Base-by-base conservation (phyloP, 192 early-diverging fungal species). In the Backusella luteola region DNA sequence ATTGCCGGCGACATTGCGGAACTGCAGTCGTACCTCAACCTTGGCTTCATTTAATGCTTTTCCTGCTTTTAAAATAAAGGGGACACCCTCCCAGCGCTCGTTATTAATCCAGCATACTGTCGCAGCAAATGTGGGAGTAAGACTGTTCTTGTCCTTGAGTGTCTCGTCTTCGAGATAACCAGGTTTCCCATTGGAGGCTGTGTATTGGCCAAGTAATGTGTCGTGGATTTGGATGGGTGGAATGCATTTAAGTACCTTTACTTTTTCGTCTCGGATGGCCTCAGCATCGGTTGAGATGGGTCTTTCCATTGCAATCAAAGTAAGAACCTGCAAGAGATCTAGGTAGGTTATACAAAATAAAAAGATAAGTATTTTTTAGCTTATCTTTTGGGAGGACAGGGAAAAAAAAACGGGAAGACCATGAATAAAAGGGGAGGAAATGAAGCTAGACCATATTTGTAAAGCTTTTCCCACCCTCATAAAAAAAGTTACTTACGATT, bases 231-330 rank as follows among this genome's bases (percentile, higher is more conserved):
- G 82, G 49, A 95, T 89, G 9, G 96, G 90, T 79, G 84, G 75
- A 76, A 96, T 94, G 71, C 87, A 89, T 36, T 89, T 87, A 41
- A 96, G 80, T 9, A 94, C 88, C 76, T 93, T 94, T 67, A 96
- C 95, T 85, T 99, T 99, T 81, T 97, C 95, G 85, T 98, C 93
- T 69, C 97, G 95, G 73, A 99, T 92, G 75, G 96, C 94, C 84
- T 99, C 96, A 21, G 95, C 90, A 73, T 90, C 86, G 77, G 96
- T 86, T 7, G 93, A 91, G 39, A 93, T 90, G 19, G 97, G 97
- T 75, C 91, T 89, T 82, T 97, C 93, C 97, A 99, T 99, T 15
- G 96, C 97, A 71, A 97, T 89, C 49, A 99, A 87, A 46, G 94
- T 90, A 79, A 99, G 85, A 32, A 99, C 93, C 84, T 99, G 96